Evolutionary conservation across 2,329 filamentous ascomycete species (phyloP), one percentile per base, ranked within the genome.

Genomic region (Orbilia oligospora): DNA sequence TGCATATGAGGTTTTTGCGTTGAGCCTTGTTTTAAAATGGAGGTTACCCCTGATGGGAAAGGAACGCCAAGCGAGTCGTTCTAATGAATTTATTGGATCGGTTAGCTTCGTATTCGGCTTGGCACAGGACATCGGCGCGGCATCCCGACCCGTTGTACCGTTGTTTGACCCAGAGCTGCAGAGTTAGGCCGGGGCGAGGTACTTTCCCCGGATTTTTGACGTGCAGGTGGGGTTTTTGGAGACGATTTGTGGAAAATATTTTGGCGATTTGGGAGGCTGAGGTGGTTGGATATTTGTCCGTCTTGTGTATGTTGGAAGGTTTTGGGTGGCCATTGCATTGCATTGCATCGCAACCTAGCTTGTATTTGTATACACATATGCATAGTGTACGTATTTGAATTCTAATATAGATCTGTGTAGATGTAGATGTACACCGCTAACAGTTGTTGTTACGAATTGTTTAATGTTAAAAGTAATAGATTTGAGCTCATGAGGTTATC

Each of bases 161-260:
- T n/a, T n/a, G n/a, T 30, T 30, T 30, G 27, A 3, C 38, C 33
- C 33, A 41, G 3, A 24, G 55, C 6, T 46, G 14, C 9, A 5
- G 3, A n/a, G 41, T 8, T 5, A n/a, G 16, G 41, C 2, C n/a
- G n/a, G n/a, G 41, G 14, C 36, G 24, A 41, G 36, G n/a, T 33
- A 24, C 14, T 61, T 61, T 30, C 56, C 56, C 56, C 56, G 38
- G 36, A 56, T 48, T 36, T n/a, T n/a, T 30, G 16, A 24, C 20
- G 44, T 58, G 48, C 30, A 30, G 36, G 8, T n/a, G 55, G 49
- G 49, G 12, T 20, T 66, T 51, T 3, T 66, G 56, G 66, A 71
- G 66, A 64, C 61, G 67, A 78, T 78, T 78, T 72, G 73, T 72
- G 73, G 73, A 78, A 78, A 78, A 78, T n/a, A 64, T 61, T 44